Evolutionary conservation across 208 protist species (phyloP).

Genomic region (Naegleria fowleri): DNA sequence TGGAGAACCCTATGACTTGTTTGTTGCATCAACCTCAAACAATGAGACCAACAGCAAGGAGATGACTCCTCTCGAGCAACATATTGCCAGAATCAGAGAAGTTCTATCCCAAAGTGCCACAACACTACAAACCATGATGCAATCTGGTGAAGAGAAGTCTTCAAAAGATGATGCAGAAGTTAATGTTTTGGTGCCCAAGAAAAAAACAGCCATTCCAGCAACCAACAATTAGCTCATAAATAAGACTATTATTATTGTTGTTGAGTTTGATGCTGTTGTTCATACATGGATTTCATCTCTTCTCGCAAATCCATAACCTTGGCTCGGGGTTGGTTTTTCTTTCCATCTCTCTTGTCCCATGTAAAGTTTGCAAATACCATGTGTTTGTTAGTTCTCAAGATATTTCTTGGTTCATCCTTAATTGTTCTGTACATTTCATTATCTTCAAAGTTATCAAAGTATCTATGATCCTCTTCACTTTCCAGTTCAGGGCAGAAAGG

Average conservation of each 20-base stretch:
- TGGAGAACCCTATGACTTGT: neutral
- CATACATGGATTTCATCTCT: neutral
- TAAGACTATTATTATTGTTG: neutral
- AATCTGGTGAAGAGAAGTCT: neutral
- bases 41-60: neutral
- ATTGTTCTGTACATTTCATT: conserved; percentile 14
- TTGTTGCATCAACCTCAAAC: no score
- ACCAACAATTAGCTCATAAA: neutral
- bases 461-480: conserved; percentile 39
- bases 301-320: neutral
- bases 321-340: neutral
- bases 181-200: neutral
- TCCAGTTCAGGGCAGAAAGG: conserved; percentile 50
- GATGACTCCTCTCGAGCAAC: neutral
- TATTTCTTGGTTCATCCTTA: neutral
- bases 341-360: neutral
- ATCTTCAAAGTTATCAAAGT: conserved; percentile 49
- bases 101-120: neutral
- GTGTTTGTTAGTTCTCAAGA: neutral
- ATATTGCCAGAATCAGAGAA: neutral
- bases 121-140: neutral
- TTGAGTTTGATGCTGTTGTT: no score
- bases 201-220: neutral
- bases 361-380: neutral
- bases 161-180: neutral